Percentiles rank a stretch among this genome's conserved stretches.
Evolutionary conservation across 371 early-diverging fungal genomes (phyloP).

Genomic region (Blakeslea trispora): DNA sequence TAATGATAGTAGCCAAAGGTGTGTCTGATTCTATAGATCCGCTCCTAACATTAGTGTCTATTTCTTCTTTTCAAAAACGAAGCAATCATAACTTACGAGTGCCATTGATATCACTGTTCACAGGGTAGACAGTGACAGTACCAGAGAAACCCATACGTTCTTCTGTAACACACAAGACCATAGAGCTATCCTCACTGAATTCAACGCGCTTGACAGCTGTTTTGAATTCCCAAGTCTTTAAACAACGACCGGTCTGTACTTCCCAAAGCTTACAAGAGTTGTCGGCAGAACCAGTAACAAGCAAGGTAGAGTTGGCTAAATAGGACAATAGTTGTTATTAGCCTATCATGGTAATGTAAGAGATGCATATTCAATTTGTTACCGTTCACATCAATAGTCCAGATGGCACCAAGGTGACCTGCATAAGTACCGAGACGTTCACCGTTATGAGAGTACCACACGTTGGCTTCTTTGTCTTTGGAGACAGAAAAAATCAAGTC

Average conservation of each 20-base stretch:
- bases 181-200: slow-evolving; percentile 87
- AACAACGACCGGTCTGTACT: slow-evolving; percentile 88
- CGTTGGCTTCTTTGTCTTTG: slow-evolving; percentile 93
- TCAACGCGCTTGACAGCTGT: slow-evolving; percentile 94
- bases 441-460: slow-evolving; percentile 98
- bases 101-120: slow-evolving; percentile 64
- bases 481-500: slow-evolving; percentile 98
- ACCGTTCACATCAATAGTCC: slow-evolving; percentile 93
- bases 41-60: too few species aligned
- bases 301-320: slow-evolving; percentile 68
- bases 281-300: slow-evolving; percentile 96
- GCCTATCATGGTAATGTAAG: too few species aligned
- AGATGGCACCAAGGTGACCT: slow-evolving; percentile 96
- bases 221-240: slow-evolving; percentile 87
- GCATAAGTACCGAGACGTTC: slow-evolving; percentile 96
- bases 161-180: slow-evolving; percentile 93
- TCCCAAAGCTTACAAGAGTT: slow-evolving; percentile 95
- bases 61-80: too few species aligned
- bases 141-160: slow-evolving; percentile 93
- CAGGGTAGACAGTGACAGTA: slow-evolving; percentile 79
- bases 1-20: slow-evolving; percentile 66
- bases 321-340: too few species aligned
- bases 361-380: slow-evolving; percentile 24
- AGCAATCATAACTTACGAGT: slow-evolving; percentile 30
- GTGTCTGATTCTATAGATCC: slow-evolving; percentile 69